Evolutionary conservation across 495 filamentous ascomycete species (phyloP), one percentile per base, ranked within the genome.

Genomic region (Evernia prunastri): DNA sequence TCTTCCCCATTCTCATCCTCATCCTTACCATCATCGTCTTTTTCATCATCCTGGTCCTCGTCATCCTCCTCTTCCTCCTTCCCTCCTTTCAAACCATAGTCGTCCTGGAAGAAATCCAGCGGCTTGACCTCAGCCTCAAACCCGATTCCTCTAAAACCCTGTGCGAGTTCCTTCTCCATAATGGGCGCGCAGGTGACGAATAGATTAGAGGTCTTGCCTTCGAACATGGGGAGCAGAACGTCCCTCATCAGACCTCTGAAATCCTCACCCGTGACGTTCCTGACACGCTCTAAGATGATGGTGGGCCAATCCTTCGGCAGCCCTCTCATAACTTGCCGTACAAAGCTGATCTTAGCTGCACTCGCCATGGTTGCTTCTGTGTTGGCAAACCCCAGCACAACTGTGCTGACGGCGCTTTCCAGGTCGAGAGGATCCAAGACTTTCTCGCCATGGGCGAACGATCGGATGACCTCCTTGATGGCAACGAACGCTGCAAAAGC

Each of bases 171-270:
- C 80, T 96, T 89, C 66, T 87, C 79, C 82, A 96, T 88, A 49
- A 90, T 83, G 40, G 88, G 86, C 29, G 90, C 89, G 72, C 92
- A 95, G n/a, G 94, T 94, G 61, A 96, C 80, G 11, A 96, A 84
- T 37, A 96, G 76, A 69, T 97, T 93, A 56, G 89, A 86, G 59
- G 79, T 89, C 64, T 84, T 82, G 0, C 91, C 82, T 60, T 82
- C 79, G 71, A 99, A 96, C 25, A 92, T 78, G 0, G 89, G 88
- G 71, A 95, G 64, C 31, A 99, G 77, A 25, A 92, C 79, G 18
- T 90, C 86, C 58, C 77, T 82, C 77, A 97, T 82, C 18, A 86
- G 89, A 31, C 78, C 78, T 70, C 85, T 89, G 63, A 97, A 84
- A 69, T 97, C 86, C 13, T 92, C 89, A 0, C 84, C 82, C 13